These are phyloP conservation scores for Lumnitzera racemosa DNA, from an alignment of 345 rosid species.

Conservation along the genomic window DNA sequence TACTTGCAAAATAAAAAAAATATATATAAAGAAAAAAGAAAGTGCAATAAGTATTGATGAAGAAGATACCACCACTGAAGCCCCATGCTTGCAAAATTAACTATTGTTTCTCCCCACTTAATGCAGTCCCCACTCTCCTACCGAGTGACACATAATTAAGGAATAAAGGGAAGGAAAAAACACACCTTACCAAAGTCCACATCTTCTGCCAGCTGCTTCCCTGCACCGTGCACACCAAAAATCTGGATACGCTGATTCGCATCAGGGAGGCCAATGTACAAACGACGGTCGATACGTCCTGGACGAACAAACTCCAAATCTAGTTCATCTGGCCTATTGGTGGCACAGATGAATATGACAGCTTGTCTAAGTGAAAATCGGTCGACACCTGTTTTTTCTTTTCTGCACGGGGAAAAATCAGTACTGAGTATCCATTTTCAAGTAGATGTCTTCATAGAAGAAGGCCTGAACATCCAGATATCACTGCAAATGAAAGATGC, in stretches of 20 bases:
- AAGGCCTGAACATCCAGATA: no score
- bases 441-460: no score
- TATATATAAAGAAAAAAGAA: no score
- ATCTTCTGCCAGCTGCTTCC: slow-evolving; percentile 80
- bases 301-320: slow-evolving; percentile 89
- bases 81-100: no score
- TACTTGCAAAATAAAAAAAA: no score
- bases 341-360: slow-evolving; percentile 97
- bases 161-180: neutral
- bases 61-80: no score
- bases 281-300: slow-evolving; percentile 92
- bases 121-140: no score
- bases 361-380: slow-evolving; percentile 92
- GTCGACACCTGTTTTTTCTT: slow-evolving; percentile 82
- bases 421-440: neutral
- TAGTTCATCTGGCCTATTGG: slow-evolving; percentile 95
- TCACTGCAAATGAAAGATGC: no score
- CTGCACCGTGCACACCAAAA: slow-evolving; percentile 82
- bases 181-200: slow-evolving; percentile 72
- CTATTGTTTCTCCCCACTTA: no score
- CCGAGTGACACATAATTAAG: neutral
- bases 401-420: slow-evolving; percentile 29
- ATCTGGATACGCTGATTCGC: slow-evolving; percentile 88
- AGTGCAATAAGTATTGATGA: no score
- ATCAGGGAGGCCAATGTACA: slow-evolving; percentile 91